Evolutionary conservation across 2,329 filamentous ascomycete genomes (phyloP), one percentile per base, ranked within the genome.

Genomic region (Curvularia spicifera): DNA sequence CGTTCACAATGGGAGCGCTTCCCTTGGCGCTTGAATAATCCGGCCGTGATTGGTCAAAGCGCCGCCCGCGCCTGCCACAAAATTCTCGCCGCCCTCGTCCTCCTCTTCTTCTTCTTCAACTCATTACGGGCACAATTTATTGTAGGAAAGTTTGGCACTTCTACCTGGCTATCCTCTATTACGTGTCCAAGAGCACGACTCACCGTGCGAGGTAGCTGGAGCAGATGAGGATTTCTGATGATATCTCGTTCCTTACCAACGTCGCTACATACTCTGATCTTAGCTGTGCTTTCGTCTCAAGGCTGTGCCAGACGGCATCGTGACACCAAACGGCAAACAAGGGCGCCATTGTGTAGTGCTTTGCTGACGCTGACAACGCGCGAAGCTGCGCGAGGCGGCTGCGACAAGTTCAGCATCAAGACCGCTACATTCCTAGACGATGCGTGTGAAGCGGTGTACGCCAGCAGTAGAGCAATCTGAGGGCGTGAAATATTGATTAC

Each of bases 231-330:
- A 65, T 56, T 76, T 70, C 80, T 80, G 67, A 85, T 86, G 83
- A 87, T 80, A 80, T 79, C 78, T 77, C 76, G 84, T 86, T 87
- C 85, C 85, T 88, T 88, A 87, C 85, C 84, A 81, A 87, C 84
- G 85, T 78, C 77, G 84, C 85, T 80, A 87, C 85, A 87, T 81
- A 51, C 28, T 57, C 48, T 49, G 33, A 29, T 15, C 35, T 39
- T 24, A 31, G 35, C 8, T 31, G 28, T 6, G n/a, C 40, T 33
- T 24, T 31, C 35, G 29, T 40, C 22, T 37, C 13, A 54, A 47
- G 24, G 51, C 51, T 59, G 42, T 26, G 28, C 24, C 20, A n/a
- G 15, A 31, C 24, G n/a, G n/a, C 15, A 20, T 20, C 6, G 13
- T 13, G 22, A 6, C 24, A 29, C n/a, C 15, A 26, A 15, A 29